Base-by-base conservation (phyloP, 495 filamentous ascomycete species). In the Xylaria castorea region DNA sequence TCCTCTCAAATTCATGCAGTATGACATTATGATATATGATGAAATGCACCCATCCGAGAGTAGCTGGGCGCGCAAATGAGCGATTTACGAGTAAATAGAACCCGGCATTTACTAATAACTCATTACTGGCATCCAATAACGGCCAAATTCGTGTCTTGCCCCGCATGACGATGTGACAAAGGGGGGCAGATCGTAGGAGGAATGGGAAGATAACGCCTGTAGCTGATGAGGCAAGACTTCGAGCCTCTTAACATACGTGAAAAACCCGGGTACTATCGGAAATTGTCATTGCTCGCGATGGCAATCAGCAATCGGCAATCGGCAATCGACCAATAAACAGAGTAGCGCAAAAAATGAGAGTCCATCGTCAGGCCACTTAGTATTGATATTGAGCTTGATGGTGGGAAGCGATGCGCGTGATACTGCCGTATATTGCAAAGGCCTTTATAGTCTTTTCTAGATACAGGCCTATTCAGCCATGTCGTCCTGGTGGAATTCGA, bases 1-100 rank as follows among this genome's bases (percentile, higher is more conserved):
- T 25, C 38, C 55, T 62, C 25, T 50, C 42, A 40, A 30, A 61
- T 62, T 36, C 57, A 48, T 61, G 46, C 69, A 63, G 69, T 42
- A 65, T 46, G 27, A 71, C 61, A 53, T 57, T 71, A 32, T 71
- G 58, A 53, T 63, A 62, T 62, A 27, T 62, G 57, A 64, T 34
- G 27, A 53, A 50, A 71, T 71, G 68, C 42, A 63, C 57, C 58
- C 12, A n/a, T 64, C 58, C 44, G 42, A 42, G 58, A 51, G 40
- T 36, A 63, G 68, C 34, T 53, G 44, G 3, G 20, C 3, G 16
- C 38, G 67, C 40, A 61, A 48, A 34, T 48, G 58, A 55, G 44
- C 9, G 25, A 63, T 50, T 67, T 36, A 67, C 11, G 44, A 46
- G 25, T 53, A 25, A 20, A 53, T 67, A 53, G 42, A 18, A 51